Percentiles rank a stretch among this genome's conserved stretches.
phyloP scores from a whole-genome alignment of 2,329 filamentous ascomycete species.

The Colletotrichum navitas region DNA sequence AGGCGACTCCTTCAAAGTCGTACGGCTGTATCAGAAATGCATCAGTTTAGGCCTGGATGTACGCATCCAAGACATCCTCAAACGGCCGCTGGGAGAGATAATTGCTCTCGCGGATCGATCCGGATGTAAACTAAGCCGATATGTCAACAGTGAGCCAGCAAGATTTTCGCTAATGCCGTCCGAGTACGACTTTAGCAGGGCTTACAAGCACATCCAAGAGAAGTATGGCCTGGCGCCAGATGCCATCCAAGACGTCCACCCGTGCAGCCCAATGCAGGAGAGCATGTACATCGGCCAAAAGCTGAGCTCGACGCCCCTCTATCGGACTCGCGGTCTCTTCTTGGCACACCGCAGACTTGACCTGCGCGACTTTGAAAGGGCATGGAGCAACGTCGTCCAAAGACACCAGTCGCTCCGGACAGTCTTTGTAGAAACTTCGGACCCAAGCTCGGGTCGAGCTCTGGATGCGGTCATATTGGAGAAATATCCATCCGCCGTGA shows the following conservation, averaged over 20 bases:
- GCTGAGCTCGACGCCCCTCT: constrained; percentile 45
- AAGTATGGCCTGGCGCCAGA: constrained; percentile 6
- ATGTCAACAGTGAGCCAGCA: neutral
- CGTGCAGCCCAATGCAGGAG: constrained; percentile 54
- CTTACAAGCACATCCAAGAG: neutral
- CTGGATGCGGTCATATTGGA: constrained; percentile 37
- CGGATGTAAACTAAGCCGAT: no score
- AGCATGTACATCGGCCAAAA: constrained; percentile 52
- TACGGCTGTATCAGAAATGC: no score
- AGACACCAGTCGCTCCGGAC: constrained; percentile 41
- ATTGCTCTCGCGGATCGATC: no score
- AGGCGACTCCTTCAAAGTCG: no score
- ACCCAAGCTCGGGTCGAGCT: neutral
- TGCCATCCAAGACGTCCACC: constrained; percentile 51
- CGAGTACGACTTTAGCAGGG: constrained; percentile 15
- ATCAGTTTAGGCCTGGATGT: no score
- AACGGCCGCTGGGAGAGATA: no score
- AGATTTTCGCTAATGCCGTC: constrained; percentile 5
- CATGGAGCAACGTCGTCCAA: constrained; percentile 33
- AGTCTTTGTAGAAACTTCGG: constrained; percentile 24
- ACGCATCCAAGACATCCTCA: no score
- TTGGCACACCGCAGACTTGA: neutral
- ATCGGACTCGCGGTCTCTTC: constrained; percentile 44
- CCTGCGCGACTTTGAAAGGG: neutral
- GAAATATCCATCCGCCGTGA: neutral